Base-by-base conservation (phyloP, 2,329 filamentous ascomycete species). In the Periconia macrospinosa region DNA sequence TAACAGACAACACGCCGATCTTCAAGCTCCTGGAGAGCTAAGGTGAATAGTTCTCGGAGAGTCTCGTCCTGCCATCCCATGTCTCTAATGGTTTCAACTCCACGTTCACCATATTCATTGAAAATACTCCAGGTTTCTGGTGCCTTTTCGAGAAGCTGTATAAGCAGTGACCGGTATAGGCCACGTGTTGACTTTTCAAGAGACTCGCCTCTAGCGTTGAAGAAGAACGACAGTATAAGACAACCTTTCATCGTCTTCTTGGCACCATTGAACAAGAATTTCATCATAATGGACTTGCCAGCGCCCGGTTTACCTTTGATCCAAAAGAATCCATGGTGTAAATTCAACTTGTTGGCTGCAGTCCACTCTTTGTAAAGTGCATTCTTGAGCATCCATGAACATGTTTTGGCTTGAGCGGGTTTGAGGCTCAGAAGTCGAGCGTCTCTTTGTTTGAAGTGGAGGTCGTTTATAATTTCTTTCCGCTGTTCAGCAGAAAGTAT, bases 241-340 rank as follows among this genome's bases (percentile, higher is more conserved):
- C 23, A 15, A 10, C 48, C 49, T 13, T 45, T 30, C 37, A 48
- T 50, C n/a, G 14, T 42, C 18, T 40, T 45, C 18, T 37, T 9
- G 19, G 49, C 43, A 33, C 20, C 41, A 23, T 43, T 42, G 15
- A 51, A 23, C 65, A 50, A 50, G 37, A 69, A 61, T 50, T 74
- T 73, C 62, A 75, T 72, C 23, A 73, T 46, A 11, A 68, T 74
- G 35, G 73, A 81, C 49, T 81, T 81, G 41, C 49, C 49, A 20
- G 49, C 33, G 5, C 49, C 49, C 15, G 49, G 17, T 27, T 52
- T 52, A 3, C 78, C 78, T 43, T 69, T 70, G 18, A 81, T 76
- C 78, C 76, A 81, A 0, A 81, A 56, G 30, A 81, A 71, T 1
- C 76, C 75, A 27, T 65, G 50, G 33, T 76, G 66, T 6, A 67